Conservation (phyloP, 1,284 basidiomycete species). For the Malassezia equina region DNA sequence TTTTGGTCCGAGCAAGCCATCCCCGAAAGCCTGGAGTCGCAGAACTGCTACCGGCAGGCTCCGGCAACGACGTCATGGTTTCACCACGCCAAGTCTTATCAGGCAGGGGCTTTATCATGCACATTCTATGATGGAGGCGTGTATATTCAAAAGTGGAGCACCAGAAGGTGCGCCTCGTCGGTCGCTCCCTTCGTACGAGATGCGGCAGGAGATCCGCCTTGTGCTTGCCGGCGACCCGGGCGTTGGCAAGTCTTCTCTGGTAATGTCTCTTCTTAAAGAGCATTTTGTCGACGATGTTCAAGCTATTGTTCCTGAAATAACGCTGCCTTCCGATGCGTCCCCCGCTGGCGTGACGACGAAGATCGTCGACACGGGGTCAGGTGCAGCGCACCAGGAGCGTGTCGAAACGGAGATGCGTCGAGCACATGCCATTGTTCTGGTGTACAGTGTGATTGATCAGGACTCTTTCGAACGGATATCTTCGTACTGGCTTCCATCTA, state of each 20-base stretch:
- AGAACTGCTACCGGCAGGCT: neutral
- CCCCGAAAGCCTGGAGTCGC: neutral
- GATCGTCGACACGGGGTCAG: slow-evolving; percentile 38
- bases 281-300: slow-evolving; percentile 76
- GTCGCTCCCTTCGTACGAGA: too few species aligned
- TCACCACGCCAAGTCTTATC: neutral
- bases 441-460: slow-evolving; percentile 85
- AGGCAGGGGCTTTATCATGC: neutral
- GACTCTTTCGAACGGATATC: slow-evolving; percentile 93
- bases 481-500: slow-evolving; percentile 96
- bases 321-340: slow-evolving; percentile 40
- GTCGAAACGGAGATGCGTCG: slow-evolving; percentile 89
- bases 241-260: slow-evolving; percentile 47
- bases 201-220: slow-evolving; percentile 81
- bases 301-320: slow-evolving; percentile 43
- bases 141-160: neutral
- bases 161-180: neutral
- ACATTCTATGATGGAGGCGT: slow-evolving; percentile 3
- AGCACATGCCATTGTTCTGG: slow-evolving; percentile 93
- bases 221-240: slow-evolving; percentile 83
- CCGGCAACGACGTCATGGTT: neutral
- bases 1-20: neutral
- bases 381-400: slow-evolving; percentile 67
- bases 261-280: slow-evolving; percentile 60
- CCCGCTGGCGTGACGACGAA: slow-evolving; percentile 44